phyloP scores from a whole-genome alignment of 208 protist genomes.

The Eutreptiella sp. region DNA sequence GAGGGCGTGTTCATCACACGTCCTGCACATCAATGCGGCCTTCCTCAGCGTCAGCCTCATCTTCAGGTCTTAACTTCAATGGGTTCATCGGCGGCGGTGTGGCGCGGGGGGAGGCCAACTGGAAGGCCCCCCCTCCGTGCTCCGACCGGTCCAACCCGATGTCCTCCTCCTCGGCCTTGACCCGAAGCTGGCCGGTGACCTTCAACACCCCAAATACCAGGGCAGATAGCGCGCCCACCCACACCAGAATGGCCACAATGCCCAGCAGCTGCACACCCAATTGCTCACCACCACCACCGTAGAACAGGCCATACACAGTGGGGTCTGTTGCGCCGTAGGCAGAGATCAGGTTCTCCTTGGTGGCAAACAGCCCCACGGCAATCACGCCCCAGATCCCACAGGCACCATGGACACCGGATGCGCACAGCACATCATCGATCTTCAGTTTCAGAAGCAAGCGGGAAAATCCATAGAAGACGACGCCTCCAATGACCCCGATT shows the following conservation, averaged over 20 bases:
- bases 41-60: too few species aligned
- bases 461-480: conserved; percentile 29
- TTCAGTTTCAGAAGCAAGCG: conserved; percentile 13
- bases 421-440: conserved; percentile 31
- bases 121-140: too few species aligned
- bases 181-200: too few species aligned
- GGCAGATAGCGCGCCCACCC: conserved; percentile 16
- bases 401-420: conserved; percentile 26
- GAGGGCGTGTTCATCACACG: too few species aligned
- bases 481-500: conserved; percentile 22
- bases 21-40: too few species aligned
- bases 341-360: conserved; percentile 11
- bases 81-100: too few species aligned
- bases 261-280: conserved; percentile 31
- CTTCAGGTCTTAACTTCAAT: too few species aligned
- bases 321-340: conserved; percentile 22
- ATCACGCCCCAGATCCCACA: conserved; percentile 33
- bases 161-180: too few species aligned
- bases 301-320: conserved; percentile 14
- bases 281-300: conserved; percentile 29
- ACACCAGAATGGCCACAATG: conserved; percentile 23
- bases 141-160: too few species aligned
- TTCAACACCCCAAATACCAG: too few species aligned
- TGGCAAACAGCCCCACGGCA: conserved; percentile 27
- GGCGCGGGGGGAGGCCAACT: too few species aligned